Conservation (phyloP, 352 stramenopile genomes). For the Blastocystis sp. region DNA sequence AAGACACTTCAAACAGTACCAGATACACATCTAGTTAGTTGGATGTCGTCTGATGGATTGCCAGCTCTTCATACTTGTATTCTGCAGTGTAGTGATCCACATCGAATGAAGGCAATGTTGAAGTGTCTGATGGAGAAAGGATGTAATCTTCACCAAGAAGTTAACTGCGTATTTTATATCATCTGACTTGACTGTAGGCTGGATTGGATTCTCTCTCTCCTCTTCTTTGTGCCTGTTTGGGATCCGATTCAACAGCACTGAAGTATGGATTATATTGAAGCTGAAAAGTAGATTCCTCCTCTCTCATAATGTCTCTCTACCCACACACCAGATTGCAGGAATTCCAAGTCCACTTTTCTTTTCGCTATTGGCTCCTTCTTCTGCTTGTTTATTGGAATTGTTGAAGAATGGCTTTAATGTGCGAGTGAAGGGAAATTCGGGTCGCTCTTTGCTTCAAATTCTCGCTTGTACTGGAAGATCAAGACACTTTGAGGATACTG, state of each 20-base stretch:
- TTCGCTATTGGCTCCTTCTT: background rate
- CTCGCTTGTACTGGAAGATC: background rate
- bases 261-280: background rate
- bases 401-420: background rate
- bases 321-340: background rate
- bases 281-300: background rate
- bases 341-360: constrained; percentile 20
- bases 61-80: background rate
- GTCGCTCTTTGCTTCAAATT: background rate
- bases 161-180: background rate
- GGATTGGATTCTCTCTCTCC: background rate
- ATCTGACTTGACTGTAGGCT: background rate
- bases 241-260: background rate
- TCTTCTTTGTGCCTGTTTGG: background rate
- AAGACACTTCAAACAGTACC: background rate
- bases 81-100: background rate
- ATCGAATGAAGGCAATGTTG: background rate
- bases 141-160: background rate
- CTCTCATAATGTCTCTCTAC: background rate
- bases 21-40: background rate
- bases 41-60: background rate
- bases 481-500: background rate
- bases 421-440: background rate
- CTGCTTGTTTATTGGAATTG: background rate
- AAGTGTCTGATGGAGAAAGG: background rate